Conservation (phyloP, 1,139 yeast species). For the Magnusiomyces sp. region DNA sequence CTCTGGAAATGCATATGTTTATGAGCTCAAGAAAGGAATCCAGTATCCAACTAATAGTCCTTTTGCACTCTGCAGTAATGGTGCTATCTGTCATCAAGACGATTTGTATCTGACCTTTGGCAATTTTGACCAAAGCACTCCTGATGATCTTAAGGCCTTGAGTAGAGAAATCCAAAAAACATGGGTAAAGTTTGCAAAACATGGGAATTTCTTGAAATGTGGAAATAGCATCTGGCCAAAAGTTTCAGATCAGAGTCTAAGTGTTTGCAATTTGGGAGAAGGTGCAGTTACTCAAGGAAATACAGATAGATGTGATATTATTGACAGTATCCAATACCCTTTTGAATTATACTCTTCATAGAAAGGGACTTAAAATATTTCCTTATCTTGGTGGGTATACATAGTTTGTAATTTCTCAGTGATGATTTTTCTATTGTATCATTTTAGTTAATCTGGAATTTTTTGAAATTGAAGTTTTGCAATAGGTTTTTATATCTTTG, state of each 20-base stretch:
- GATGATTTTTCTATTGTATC: no score
- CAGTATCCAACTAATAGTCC: conserved; percentile 20
- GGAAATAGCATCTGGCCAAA: conserved; percentile 16
- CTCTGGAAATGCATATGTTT: conserved; percentile 19
- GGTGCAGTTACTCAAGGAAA: conserved; percentile 1
- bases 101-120: conserved; percentile 28
- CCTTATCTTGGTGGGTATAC: no score
- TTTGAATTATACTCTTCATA: conserved; percentile 6
- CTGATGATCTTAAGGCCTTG: conserved; percentile 17
- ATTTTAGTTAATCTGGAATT: background rate
- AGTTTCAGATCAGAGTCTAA: conserved; percentile 8
- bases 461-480: background rate
- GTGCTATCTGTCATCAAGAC: conserved; percentile 28
- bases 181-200: conserved; percentile 26
- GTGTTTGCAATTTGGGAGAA: conserved; percentile 13
- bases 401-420: no score
- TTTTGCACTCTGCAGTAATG: conserved; percentile 19
- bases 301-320: background rate
- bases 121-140: conserved; percentile 18
- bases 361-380: background rate
- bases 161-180: conserved; percentile 23
- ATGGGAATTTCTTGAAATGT: conserved; percentile 20
- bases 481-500: background rate
- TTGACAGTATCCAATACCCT: conserved; percentile 5
- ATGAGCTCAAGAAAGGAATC: conserved; percentile 25